Conservation (phyloP, 805 yeast genomes). For the Blastobotrys robertii region DNA sequence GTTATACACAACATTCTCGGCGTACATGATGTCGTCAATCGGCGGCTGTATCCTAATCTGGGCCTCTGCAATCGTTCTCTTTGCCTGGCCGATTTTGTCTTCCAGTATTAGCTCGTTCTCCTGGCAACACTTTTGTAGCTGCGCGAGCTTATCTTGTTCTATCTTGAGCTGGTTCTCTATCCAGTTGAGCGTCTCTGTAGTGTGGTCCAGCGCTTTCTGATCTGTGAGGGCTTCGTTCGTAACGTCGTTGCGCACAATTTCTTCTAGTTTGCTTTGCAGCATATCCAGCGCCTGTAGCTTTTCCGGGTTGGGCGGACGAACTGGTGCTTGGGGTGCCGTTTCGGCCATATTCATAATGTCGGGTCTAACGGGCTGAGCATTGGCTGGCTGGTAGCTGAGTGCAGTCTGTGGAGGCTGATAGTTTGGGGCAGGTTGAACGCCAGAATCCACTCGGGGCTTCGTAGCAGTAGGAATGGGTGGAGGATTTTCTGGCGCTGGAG, state of each 20-base stretch:
- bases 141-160: slow-evolving; percentile 27
- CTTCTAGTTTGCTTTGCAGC: slow-evolving; percentile 19
- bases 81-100: slow-evolving; percentile 24
- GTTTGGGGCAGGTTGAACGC: background rate
- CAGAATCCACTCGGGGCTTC: background rate
- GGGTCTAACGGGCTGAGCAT: background rate
- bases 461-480: background rate
- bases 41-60: slow-evolving; percentile 25
- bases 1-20: slow-evolving; percentile 43
- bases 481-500: background rate
- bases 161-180: slow-evolving; percentile 26
- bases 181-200: slow-evolving; percentile 30
- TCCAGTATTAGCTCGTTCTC: slow-evolving; percentile 25
- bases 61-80: slow-evolving; percentile 27
- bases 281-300: slow-evolving; percentile 20
- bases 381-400: background rate
- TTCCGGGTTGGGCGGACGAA: slow-evolving; percentile 33
- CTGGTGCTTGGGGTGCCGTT: slow-evolving; percentile 1
- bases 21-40: slow-evolving; percentile 37
- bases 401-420: background rate
- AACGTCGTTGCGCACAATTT: slow-evolving; percentile 19
- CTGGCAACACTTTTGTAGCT: slow-evolving; percentile 20
- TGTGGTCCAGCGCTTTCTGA: slow-evolving; percentile 23
- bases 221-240: slow-evolving; percentile 19
- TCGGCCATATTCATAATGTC: slow-evolving; percentile 15